These are phyloP conservation scores for Trypanosoma theileri DNA, from an alignment of 208 protist genomes.

Conservation along the genomic window DNA sequence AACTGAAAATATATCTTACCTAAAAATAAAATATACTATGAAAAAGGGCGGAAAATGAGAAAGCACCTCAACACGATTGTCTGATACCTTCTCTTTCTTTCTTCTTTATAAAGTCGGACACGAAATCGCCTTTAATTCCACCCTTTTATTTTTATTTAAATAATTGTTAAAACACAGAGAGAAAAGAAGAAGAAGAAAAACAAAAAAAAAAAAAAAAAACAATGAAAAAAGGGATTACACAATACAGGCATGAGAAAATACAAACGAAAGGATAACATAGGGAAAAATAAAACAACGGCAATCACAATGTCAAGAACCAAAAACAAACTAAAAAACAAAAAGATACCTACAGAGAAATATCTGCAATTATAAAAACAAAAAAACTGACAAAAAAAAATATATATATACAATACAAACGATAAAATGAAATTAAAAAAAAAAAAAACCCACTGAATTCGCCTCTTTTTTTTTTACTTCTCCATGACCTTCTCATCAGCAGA, in stretches of 20 bases:
- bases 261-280: background rate
- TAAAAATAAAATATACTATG: background rate
- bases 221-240: background rate
- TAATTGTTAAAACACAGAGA: conserved; percentile 1
- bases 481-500: no score
- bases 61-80: background rate
- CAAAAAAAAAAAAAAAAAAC: conserved; percentile 7
- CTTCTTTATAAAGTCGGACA: no score
- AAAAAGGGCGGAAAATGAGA: background rate
- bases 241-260: background rate
- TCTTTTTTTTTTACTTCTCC: no score
- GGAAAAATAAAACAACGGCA: conserved; percentile 6
- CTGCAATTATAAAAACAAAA: no score
- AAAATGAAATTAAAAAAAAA: no score
- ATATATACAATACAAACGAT: background rate
- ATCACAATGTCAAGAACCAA: no score
- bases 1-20: background rate
- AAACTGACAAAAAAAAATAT: conserved; percentile 15
- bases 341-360: no score
- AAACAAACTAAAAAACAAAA: no score
- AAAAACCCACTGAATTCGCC: no score
- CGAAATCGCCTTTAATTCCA: background rate
- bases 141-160: background rate
- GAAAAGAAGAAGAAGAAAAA: conserved; percentile 11
- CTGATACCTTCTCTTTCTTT: background rate